Percentiles rank a stretch among this genome's conserved stretches.
These are phyloP conservation scores for Botrytis aclada DNA, from an alignment of 2,329 filamentous ascomycete species.

Conservation along the genomic window DNA sequence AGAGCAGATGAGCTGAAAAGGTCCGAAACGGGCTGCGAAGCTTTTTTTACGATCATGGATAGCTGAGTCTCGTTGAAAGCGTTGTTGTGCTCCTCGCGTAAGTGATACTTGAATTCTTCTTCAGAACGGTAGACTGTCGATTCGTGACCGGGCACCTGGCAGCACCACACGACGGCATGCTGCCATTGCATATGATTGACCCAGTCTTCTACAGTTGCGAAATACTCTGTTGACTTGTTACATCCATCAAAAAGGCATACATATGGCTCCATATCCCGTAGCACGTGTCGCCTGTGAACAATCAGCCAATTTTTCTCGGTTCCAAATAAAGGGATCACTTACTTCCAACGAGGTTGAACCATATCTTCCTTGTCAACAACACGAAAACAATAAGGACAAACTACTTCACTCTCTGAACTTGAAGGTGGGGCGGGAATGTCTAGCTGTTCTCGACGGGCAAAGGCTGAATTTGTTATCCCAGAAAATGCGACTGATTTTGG, in stretches of 20 bases:
- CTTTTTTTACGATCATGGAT: constrained; percentile 1
- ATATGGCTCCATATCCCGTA: constrained; percentile 12
- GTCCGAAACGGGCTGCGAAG: not conserved
- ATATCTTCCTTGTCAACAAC: constrained; percentile 1
- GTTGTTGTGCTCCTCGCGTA: not conserved
- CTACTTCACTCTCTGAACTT: not conserved
- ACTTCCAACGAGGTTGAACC: constrained; percentile 4
- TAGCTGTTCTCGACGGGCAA: constrained; percentile 7
- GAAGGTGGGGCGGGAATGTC: not conserved
- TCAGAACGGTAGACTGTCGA: not conserved
- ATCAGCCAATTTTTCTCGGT: not conserved
- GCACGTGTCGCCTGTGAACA: not conserved
- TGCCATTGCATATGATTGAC: constrained; percentile 12
- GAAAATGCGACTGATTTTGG: constrained; percentile 9
- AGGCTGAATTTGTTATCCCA: not conserved
- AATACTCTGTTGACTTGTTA: not conserved
- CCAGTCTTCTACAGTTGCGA: constrained; percentile 9
- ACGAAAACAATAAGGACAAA: constrained; percentile 9
- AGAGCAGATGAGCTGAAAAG: not conserved
- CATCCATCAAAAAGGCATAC: constrained; percentile 12
- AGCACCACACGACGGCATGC: constrained; percentile 11
- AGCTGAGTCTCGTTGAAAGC: constrained; percentile 8
- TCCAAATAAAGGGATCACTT: not conserved
- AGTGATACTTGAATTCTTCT: constrained; percentile 1
- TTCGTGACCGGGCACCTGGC: constrained; percentile 5